Evolutionary conservation across 2,329 filamentous ascomycete species (phyloP), one percentile per base, ranked within the genome.

Genomic region (Fusarium sp.): DNA sequence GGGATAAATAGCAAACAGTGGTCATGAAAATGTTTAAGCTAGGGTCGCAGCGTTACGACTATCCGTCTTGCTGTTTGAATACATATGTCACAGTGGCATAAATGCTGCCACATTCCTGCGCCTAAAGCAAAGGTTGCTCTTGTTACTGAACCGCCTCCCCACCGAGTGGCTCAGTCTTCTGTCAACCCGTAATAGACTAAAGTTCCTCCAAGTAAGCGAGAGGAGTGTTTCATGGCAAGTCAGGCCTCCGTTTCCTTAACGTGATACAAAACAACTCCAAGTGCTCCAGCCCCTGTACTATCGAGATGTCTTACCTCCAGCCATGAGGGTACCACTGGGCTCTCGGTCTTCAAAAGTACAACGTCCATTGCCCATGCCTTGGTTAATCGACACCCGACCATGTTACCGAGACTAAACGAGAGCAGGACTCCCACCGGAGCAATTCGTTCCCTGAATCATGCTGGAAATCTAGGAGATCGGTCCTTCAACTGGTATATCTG

Each of bases 101-200:
- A 51, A 11, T 43, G 19, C 43, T 39, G 23, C 32, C 36, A 47
- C 38, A 55, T 63, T 55, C 47, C 62, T 50, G 14, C 42, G 38
- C 28, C 49, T 36, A 19, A 56, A 62, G 44, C 24, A 39, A 43
- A 40, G 32, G 43, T 45, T 53, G 49, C 32, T 56, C 63, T 39
- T 28, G 20, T 49, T 46, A 51, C 46, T 49, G 70, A 65, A 63
- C 63, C 60, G 66, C 63, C 72, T 74, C 70, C 72, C 56, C 72
- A 74, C 71, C 72, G 70, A 74, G 68, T 69, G 55, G 60, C 60
- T 60, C 60, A 34, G 57, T 61, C 19, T 32, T 54, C 36, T 38
- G 46, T 54, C 55, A 42, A 40, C 28, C 30, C 40, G 51, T 36
- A n/a, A n/a, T n/a, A n/a, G n/a, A n/a, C n/a, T n/a, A n/a, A 42